Percentiles rank a stretch among this genome's conserved stretches.
Evolutionary conservation across 805 yeast genomes (phyloP).

Genomic region (Ascoidea rubescens): DNA sequence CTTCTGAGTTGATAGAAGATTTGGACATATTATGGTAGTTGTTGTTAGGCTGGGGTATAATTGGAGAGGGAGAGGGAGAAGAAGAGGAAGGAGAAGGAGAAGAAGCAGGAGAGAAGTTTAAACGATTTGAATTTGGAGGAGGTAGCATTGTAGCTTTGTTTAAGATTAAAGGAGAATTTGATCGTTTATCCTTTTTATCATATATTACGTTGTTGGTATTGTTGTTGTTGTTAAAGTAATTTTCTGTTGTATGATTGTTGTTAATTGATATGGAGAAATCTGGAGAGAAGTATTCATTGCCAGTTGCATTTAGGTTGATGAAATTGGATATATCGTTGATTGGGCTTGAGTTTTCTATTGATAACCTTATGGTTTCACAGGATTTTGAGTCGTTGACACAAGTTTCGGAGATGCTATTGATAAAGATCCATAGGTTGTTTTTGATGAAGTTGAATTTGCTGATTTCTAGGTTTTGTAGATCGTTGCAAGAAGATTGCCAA

Average conservation of each 20-base stretch:
- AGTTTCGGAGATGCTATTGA: conserved; percentile 58
- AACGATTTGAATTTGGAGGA: not conserved
- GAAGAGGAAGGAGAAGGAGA: not conserved
- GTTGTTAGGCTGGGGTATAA: not conserved
- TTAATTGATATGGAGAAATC: conserved; percentile 32
- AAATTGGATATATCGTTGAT: conserved; percentile 41
- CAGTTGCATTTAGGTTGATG: conserved; percentile 45
- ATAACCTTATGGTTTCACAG: conserved; percentile 54
- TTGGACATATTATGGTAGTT: not conserved
- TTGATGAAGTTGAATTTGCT: conserved; percentile 60
- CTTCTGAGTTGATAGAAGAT: not conserved
- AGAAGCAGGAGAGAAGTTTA: not conserved
- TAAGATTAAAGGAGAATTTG: not conserved
- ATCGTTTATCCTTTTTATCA: not conserved
- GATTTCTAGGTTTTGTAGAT: conserved; percentile 54
- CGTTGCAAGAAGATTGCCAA: conserved; percentile 52
- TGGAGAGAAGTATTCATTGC: conserved; percentile 24
- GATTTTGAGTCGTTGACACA: conserved; percentile 72
- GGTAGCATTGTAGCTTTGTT: not conserved
- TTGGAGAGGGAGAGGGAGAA: not conserved
- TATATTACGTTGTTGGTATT: not conserved
- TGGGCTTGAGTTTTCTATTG: conserved; percentile 57
- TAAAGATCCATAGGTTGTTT: conserved; percentile 62
- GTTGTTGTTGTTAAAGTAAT: conserved; percentile 41
- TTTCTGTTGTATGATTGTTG: conserved; percentile 42